Conservation (phyloP, 2,329 filamentous ascomycete species). For the Lasiodiplodia theobromae region DNA sequence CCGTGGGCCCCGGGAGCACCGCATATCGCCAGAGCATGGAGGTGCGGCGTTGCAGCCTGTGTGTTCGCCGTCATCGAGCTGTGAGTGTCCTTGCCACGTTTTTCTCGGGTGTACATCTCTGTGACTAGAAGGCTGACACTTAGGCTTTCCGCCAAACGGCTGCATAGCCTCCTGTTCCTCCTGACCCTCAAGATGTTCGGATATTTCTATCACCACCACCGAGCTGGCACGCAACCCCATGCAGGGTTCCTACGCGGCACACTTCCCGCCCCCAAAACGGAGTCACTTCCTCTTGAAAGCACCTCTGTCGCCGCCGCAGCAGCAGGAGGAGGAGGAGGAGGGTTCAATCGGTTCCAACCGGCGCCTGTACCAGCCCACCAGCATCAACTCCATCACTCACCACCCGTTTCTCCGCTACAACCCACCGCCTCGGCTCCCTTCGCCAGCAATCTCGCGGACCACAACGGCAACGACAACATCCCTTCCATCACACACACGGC, state of each 20-base stretch:
- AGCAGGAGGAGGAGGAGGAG: neutral
- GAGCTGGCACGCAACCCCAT: slow-evolving; percentile 16
- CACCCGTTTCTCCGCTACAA: neutral
- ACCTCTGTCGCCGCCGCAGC: neutral
- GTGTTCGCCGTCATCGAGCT: slow-evolving; percentile 36
- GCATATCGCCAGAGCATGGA: slow-evolving; percentile 32
- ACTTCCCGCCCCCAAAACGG: neutral
- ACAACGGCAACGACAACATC: slow-evolving; percentile 3
- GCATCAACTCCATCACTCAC: neutral
- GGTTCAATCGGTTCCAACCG: neutral
- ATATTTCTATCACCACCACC: slow-evolving; percentile 37
- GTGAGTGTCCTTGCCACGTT: slow-evolving; percentile 30
- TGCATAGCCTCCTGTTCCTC: slow-evolving; percentile 36
- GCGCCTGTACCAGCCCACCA: neutral
- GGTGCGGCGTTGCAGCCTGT: slow-evolving; percentile 32
- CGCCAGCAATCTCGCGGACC: neutral
- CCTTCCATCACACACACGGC: slow-evolving; percentile 13
- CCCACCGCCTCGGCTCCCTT: neutral
- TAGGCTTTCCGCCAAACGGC: neutral
- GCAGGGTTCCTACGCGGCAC: neutral
- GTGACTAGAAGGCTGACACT: neutral
- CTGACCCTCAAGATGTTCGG: slow-evolving; percentile 34
- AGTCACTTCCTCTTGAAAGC: slow-evolving; percentile 6
- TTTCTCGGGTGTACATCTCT: neutral
- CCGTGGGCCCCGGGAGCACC: neutral